Evolutionary conservation across 169 alveolate genomes (phyloP).

Genomic region (Eimeria necatrix): DNA sequence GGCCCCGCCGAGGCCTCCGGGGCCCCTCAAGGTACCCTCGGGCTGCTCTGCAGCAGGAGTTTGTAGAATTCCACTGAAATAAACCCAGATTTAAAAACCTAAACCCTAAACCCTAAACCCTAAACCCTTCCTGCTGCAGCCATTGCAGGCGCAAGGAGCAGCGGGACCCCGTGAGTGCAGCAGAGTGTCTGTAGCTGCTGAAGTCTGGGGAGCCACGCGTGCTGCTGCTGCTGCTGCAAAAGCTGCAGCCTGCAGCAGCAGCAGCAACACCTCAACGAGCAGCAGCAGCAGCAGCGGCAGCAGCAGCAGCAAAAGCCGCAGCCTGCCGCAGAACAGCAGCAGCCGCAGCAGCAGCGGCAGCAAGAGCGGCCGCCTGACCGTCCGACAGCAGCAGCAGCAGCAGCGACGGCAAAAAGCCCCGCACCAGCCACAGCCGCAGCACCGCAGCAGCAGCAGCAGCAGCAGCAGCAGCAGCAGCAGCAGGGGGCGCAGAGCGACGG

Average conservation of each 20-base stretch:
- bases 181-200: too few relatives aligned
- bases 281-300: slow-evolving; percentile 10
- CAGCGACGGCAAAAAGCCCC: too few relatives aligned
- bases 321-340: too few relatives aligned
- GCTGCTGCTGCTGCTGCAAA: background rate
- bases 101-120: background rate
- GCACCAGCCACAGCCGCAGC: too few relatives aligned
- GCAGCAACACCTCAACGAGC: background rate
- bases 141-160: too few relatives aligned
- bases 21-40: background rate
- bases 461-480: background rate
- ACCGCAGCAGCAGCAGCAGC: background rate
- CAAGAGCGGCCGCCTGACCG: too few relatives aligned
- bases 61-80: too few relatives aligned
- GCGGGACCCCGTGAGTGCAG: too few relatives aligned
- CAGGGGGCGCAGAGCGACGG: too few relatives aligned
- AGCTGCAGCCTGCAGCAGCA: background rate
- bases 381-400: too few relatives aligned
- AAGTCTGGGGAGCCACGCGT: background rate
- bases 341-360: too few relatives aligned
- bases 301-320: background rate
- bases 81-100: background rate
- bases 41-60: background rate
- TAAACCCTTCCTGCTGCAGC: background rate
- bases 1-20: too few relatives aligned